Base-by-base conservation (phyloP, 495 filamentous ascomycete species). In the Podospora pseudoanserina region DNA sequence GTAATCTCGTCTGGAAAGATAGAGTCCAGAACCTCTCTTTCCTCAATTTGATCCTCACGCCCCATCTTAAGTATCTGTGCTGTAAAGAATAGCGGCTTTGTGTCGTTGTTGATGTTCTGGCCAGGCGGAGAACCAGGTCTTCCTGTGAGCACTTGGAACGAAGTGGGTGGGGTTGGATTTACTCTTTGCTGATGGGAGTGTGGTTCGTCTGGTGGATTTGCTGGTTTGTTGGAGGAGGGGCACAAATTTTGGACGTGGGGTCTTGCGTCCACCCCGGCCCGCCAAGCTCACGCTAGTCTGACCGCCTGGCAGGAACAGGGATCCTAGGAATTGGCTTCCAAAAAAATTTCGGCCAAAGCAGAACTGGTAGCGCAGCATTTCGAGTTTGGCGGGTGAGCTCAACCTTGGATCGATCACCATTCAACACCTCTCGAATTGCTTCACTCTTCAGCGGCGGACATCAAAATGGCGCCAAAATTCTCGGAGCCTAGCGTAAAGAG, bases 1-100 rank as follows among this genome's bases (percentile, higher is more conserved):
- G 89, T 92, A 63, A 98, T 97, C 78, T 99, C 96, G 49, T 99
- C 96, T 15, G 96, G 94, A 74, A 97, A 99, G 72, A 99, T 99
- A 65, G 93, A 96, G 74, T 94, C 92, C 70, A 99, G 91, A 65
- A 99, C 94, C 77, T 97, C 95, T 71, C 94, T 90, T 83, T 99
- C 95, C 82, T 99, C 94, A 64, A 87, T 81, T 78, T 99, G 95
- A 66, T 99, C 95, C 81, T 99, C 95, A 74, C 85, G 87, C 28
- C 94, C 94, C 95, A 97, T 98, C 11, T 71, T 87, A 19, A 13
- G 6, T 18, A 26, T 18, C 18, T 5, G 26, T 7, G 11, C 23
- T 30, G 23, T 30, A 18, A 3, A 9, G 18, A 26, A n/a, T 15
- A 23, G 5, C 19, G 23, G 26, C 5, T 61, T 5, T 32, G 7